phyloP scores from a whole-genome alignment of 805 yeast species.

The Kazachstania taianensis region DNA sequence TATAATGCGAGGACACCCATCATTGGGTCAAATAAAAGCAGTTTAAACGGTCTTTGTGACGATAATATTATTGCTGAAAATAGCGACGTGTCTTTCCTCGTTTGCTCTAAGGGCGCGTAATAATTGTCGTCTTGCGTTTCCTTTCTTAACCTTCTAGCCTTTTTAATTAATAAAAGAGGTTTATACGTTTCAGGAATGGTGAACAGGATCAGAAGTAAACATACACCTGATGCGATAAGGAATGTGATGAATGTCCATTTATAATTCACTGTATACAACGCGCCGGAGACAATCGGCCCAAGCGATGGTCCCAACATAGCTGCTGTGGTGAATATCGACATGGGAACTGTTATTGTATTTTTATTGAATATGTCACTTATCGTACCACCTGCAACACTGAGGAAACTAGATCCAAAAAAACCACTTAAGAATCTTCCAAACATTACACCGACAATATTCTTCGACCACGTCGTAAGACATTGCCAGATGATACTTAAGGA shows the following conservation, averaged over 20 bases:
- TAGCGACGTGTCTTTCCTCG: constrained; percentile 35
- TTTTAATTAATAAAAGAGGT: constrained; percentile 39
- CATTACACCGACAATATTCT: constrained; percentile 52
- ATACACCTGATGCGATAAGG: constrained; percentile 51
- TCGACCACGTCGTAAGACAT: constrained; percentile 45
- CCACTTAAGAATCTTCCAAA: constrained; percentile 62
- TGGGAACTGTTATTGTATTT: constrained; percentile 53
- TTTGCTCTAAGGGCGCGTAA: constrained; percentile 31
- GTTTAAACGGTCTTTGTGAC: constrained; percentile 41
- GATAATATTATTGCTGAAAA: constrained; percentile 35
- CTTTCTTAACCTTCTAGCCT: constrained; percentile 42
- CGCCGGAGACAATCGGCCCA: constrained; percentile 57
- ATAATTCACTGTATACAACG: constrained; percentile 41
- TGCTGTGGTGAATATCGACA: constrained; percentile 54
- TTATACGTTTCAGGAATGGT: constrained; percentile 59
- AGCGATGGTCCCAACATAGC: constrained; percentile 63
- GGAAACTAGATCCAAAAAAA: constrained; percentile 62
- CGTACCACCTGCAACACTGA: constrained; percentile 70
- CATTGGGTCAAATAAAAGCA: constrained; percentile 45
- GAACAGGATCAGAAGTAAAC: constrained; percentile 35
- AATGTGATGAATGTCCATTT: constrained; percentile 64
- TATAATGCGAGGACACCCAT: constrained; percentile 43
- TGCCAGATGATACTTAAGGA: constrained; percentile 50
- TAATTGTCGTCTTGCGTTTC: constrained; percentile 45
- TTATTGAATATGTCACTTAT: constrained; percentile 61